These are phyloP conservation scores for Rhodamnia rubescens DNA, from an alignment of 345 rosid genomes.

Conservation along the genomic window DNA sequence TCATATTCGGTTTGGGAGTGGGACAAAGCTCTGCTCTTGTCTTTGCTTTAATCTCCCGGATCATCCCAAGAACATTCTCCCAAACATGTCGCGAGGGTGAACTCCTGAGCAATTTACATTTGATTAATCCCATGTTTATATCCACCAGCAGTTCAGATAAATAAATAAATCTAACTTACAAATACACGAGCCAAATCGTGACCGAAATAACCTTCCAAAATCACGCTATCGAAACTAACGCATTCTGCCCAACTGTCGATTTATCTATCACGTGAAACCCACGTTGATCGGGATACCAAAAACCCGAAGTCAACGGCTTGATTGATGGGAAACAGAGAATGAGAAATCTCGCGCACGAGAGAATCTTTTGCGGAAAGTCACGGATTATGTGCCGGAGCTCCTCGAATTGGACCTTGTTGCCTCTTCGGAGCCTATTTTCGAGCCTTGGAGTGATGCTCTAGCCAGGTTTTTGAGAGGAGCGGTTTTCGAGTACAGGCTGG, in stretches of 20 bases:
- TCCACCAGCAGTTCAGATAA: no score
- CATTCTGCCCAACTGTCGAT: not conserved
- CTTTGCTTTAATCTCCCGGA: not conserved
- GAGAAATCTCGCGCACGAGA: slow-evolving; percentile 49
- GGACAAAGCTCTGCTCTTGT: not conserved
- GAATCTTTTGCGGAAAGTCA: slow-evolving; percentile 60
- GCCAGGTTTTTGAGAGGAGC: slow-evolving; percentile 54
- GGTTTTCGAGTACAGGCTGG: slow-evolving; percentile 44
- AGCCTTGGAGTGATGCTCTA: slow-evolving; percentile 48
- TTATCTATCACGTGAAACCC: not conserved
- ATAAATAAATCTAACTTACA: not conserved
- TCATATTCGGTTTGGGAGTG: not conserved
- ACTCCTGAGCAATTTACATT: no score
- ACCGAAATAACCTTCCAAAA: not conserved
- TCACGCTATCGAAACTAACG: not conserved
- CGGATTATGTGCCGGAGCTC: slow-evolving; percentile 64
- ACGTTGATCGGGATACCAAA: not conserved
- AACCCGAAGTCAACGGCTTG: not conserved
- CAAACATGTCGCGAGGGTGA: no score
- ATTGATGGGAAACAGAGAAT: not conserved
- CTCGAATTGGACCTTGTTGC: slow-evolving; percentile 39
- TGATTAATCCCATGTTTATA: no score
- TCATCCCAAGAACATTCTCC: no score
- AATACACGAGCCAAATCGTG: not conserved
- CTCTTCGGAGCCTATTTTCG: slow-evolving; percentile 51